Evolutionary conservation across 139 green algal genomes (phyloP), one percentile per base, ranked within the genome.

Genomic region (Mesotaenium endlicherianum): DNA sequence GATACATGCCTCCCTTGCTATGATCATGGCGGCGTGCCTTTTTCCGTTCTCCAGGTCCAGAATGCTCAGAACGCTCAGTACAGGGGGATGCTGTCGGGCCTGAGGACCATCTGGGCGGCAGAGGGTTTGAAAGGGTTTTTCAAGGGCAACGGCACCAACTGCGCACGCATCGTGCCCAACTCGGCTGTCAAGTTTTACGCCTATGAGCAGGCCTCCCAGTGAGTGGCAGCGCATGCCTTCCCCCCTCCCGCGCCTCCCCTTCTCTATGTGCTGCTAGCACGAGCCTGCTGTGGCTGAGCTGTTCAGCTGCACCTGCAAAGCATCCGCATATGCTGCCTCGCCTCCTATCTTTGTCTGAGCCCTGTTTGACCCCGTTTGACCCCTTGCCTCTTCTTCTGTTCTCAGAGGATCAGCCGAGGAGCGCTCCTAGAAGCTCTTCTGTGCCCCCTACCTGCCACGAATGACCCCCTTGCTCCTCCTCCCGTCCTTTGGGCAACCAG

Each of bases 101-200:
- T 92, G 50, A 30, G 39, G 50, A 88, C 94, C 39, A 99, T 99
- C 89, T 90, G 87, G 0, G 77, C 80, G 11, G 92, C 85, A 0
- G 96, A 98, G 42, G 96, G 96, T 2, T 39, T 99, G 1, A 67
- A 75, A 11, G 96, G 94, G 40, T 93, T 98, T 89, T 96, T 99
- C 86, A 96, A 96, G 82, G 96, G 96, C 81, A 99, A 99, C 85
- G 94, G 95, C 47, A 95, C 97, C 30, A 99, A 99, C 89, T 99
- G 96, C 75, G 91, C 97, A 20, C 93, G 96, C 75, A 99, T 99
- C 85, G 89, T 99, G 4, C 96, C 96, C 60, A 99, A 99, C 89
- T 94, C 88, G 11, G 96, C 96, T 0, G 94, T 98, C 74, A 99
- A 99, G 90, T 99, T 99, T 80, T 86, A 98, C 44, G 93, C 92